Conservation (phyloP, 2,329 filamentous ascomycete species). For the Didymella exigua region DNA sequence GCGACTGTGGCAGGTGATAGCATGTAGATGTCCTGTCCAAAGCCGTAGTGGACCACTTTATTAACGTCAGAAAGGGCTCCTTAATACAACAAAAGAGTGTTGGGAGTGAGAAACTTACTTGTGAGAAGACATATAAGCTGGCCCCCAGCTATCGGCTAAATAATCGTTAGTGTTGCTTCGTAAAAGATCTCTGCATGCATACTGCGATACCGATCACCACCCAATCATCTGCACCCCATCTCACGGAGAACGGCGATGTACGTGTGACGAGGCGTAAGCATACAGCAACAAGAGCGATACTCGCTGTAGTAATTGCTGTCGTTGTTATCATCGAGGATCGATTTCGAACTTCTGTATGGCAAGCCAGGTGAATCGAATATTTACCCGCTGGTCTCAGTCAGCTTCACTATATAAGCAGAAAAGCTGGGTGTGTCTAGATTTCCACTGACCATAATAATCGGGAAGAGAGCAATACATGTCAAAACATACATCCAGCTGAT, state of each 20-base stretch:
- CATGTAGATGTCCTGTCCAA: constrained; percentile 1
- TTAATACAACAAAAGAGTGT: not conserved
- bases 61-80: not conserved
- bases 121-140: not conserved
- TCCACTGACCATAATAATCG: not conserved
- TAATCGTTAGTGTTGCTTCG: not conserved
- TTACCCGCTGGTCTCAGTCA: not conserved
- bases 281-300: not conserved
- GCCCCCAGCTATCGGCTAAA: not conserved
- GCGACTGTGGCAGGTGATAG: not conserved
- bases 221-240: not conserved
- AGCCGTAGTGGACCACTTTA: not conserved
- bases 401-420: not conserved
- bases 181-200: not conserved
- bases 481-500: not conserved
- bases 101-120: not conserved
- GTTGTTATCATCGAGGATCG: not conserved
- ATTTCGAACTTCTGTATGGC: not conserved
- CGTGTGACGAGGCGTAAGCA: not conserved
- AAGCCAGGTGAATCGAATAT: not conserved
- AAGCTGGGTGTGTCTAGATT: not conserved
- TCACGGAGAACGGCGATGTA: not conserved
- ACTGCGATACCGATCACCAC: not conserved
- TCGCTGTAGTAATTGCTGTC: not conserved
- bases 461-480: not conserved